Conservation (phyloP, 2,329 filamentous ascomycete genomes). For the Byssoonygena ceratinophila region DNA sequence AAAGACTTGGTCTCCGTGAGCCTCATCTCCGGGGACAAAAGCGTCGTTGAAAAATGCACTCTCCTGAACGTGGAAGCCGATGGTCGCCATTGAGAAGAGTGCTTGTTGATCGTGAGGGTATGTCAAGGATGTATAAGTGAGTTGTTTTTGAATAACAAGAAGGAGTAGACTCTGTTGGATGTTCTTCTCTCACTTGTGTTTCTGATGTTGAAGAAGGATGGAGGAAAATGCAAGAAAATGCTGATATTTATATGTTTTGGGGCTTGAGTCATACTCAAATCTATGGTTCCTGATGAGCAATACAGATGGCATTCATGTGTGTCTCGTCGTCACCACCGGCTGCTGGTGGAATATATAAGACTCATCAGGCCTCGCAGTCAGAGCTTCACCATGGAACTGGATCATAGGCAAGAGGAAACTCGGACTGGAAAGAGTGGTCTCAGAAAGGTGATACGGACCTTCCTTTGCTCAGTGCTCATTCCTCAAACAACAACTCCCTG, state of each 20-base stretch:
- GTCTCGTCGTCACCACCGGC: neutral
- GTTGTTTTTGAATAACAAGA: neutral
- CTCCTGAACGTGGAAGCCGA: too few relatives aligned
- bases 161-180: neutral
- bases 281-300: neutral
- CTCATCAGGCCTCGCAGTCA: neutral
- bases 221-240: neutral
- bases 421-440: neutral
- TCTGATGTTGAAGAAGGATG: neutral
- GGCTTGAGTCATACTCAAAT: neutral
- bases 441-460: too few relatives aligned
- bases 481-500: too few relatives aligned
- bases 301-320: neutral
- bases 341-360: neutral
- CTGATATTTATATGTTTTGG: neutral
- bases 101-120: neutral
- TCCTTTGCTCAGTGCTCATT: too few relatives aligned
- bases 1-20: too few relatives aligned
- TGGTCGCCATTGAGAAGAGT: neutral
- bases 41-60: too few relatives aligned
- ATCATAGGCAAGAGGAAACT: neutral
- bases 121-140: neutral
- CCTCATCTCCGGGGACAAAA: too few relatives aligned
- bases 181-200: neutral
- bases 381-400: neutral